Base-by-base conservation (phyloP, 345 rosid species). In the Linum lewisii region DNA sequence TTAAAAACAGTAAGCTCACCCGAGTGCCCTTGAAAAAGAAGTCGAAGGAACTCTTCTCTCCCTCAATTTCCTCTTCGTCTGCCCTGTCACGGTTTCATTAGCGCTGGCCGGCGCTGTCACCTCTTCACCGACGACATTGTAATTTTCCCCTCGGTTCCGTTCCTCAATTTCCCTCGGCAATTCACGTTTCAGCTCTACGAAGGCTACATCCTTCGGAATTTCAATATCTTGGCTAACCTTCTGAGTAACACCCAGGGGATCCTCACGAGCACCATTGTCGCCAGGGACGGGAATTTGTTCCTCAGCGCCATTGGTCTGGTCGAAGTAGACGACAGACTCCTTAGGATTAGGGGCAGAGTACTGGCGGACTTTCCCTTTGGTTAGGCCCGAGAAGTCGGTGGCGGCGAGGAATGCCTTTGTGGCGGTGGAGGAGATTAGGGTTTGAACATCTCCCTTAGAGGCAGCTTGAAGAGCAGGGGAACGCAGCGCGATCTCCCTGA, bases 41-140 rank as follows among this genome's bases (percentile, higher is more conserved):
- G 97, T 93, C 24, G 96, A 76, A 47, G 99, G 99, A 76, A 87
- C 96, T 66, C 81, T 85, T 74, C 88, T 70, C 67, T 87, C 99
- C 82, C 97, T 85, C 4, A 79, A 94, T 71, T 63, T 85, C 66
- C 97, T 74, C 77, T 88, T 84, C 79, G 81, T 80, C 69, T 60
- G 58, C 44, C 21, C 55, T 21, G 72, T 60, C 56, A 69, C 62
- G 45, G 67, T 59, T 50, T 16, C 56, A 24, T 13, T 13, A 11
- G 22, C 25, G 56, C 9, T 19, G 5, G 24, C 68, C 21, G 49
- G 21, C 32, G 71, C 26, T 5, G 50, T n/a, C 55, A 11, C 62
- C 47, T 34, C 73, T 26, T 37, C 75, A n/a, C 44, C 73, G 38
- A 61, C 69, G 10, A 54, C 65, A 67, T 58, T 50, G 51, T 18